Evolutionary conservation across 768 basidiomycete genomes (phyloP), one percentile per base, ranked within the genome.

Genomic region (Lactarius hengduanensis): DNA sequence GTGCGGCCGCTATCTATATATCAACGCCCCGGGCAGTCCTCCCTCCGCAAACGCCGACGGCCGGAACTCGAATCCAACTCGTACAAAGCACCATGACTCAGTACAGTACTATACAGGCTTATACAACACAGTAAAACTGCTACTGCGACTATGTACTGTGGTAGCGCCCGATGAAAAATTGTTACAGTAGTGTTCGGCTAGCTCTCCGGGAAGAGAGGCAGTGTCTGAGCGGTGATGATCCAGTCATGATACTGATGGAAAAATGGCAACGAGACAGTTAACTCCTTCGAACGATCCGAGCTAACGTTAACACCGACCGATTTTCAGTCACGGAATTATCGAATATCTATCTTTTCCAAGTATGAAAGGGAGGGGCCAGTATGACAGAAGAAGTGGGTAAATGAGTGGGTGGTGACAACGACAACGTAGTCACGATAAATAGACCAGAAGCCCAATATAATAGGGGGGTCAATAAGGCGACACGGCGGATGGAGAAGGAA

Each of bases 381-480:
- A 57, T 18, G 32, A 53, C 26, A 58, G 34, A 43, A 47, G 15
- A 45, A 43, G 9, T 22, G 50, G 13, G 26, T 2, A 8, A 66
- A 62, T 18, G 65, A 66, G 65, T 30, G 65, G 45, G 58, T 43
- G 50, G 50, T 50, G 36, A 57, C 50, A 32, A 56, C 15, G 43
- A 45, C 28, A 1, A 30, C 20, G 65, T 56, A 28, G 61, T 58
- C 57, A 57, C 32, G 61, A 58, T 66, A 66, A 62, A 66, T 66
- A 66, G 40, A 34, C 47, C 57, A 8, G 47, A 34, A 50, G 47
- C 26, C 54, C 34, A 36, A 45, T 56, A 62, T 34, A 43, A 34
- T 22, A 50, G 18, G 50, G 38, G 20, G 45, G 56, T 26, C 32
- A 62, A 63, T 57, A 34, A 43, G 8, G 53, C 55, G 50, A 58